phyloP scores from a whole-genome alignment of 192 early-diverging fungal species.

The Coemansia sp. region DNA sequence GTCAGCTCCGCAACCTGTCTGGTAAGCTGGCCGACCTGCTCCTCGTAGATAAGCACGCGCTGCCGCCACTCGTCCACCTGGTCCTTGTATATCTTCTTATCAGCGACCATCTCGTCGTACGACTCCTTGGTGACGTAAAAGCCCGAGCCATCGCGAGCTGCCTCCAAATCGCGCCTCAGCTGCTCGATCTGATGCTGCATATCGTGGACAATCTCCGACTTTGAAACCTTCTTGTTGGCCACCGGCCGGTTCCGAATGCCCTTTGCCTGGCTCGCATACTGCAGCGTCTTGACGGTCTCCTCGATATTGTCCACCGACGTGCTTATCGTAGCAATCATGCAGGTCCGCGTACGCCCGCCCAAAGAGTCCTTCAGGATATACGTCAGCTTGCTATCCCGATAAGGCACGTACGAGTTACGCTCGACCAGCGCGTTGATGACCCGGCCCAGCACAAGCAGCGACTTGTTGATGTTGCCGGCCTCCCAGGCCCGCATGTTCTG shows the following conservation, averaged over 20 bases:
- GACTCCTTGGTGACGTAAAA: conserved; percentile 71
- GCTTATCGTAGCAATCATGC: conserved; percentile 92
- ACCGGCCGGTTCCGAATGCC: conserved; percentile 75
- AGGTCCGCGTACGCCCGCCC: conserved; percentile 87
- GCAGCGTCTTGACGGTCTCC: conserved; percentile 71
- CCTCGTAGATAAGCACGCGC: conserved; percentile 30
- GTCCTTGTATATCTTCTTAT: conserved; percentile 18
- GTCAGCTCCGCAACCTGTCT: conserved; percentile 6
- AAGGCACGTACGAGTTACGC: conserved; percentile 63
- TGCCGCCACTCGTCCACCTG: conserved; percentile 35
- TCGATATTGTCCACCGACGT: conserved; percentile 65
- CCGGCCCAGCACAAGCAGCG: conserved; percentile 65
- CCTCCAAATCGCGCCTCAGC: conserved; percentile 73
- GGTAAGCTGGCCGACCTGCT: conserved; percentile 15
- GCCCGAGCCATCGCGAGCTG: conserved; percentile 79
- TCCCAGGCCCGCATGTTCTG: conserved; percentile 79
- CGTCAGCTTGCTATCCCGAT: conserved; percentile 85
- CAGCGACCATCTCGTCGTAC: conserved; percentile 47
- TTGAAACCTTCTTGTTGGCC: conserved; percentile 76
- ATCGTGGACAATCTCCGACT: conserved; percentile 76
- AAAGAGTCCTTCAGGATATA: conserved; percentile 87
- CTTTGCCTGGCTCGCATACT: conserved; percentile 76
- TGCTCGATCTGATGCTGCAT: conserved; percentile 77
- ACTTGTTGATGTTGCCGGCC: conserved; percentile 88
- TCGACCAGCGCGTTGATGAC: conserved; percentile 69